Conservation (phyloP, 495 filamentous ascomycete genomes). For the Penicillium samsonianum region DNA sequence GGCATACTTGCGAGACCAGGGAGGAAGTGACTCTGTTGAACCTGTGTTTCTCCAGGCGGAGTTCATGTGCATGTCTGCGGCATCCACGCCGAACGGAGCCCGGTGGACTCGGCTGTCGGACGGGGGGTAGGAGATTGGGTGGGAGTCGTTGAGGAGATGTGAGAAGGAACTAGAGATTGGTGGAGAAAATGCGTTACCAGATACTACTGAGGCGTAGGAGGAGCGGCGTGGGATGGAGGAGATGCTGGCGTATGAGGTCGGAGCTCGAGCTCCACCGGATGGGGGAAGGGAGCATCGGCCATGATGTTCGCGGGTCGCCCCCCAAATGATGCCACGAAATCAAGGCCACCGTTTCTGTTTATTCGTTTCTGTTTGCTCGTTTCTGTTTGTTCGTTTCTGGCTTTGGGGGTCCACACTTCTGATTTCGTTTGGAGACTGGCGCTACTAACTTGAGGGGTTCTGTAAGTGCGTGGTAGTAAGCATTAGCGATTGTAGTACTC, state of each 20-base stretch:
- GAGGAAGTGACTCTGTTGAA: constrained; percentile 46
- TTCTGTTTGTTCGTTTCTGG: neutral
- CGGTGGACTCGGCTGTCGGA: constrained; percentile 40
- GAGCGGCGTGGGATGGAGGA: constrained; percentile 51
- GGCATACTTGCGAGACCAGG: constrained; percentile 65
- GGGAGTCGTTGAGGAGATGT: constrained; percentile 57
- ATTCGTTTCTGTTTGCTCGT: neutral
- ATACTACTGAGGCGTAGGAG: constrained; percentile 83
- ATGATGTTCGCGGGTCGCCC: constrained; percentile 36
- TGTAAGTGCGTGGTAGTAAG: constrained; percentile 5
- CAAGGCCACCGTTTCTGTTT: constrained; percentile 2
- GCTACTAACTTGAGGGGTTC: neutral
- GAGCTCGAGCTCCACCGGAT: constrained; percentile 50
- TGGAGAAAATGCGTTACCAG: constrained; percentile 60
- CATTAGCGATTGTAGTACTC: too few species aligned
- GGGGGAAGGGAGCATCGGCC: constrained; percentile 49
- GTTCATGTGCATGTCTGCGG: constrained; percentile 52
- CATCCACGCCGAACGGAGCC: constrained; percentile 39
- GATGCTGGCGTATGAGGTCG: constrained; percentile 36
- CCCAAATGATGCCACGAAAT: constrained; percentile 13
- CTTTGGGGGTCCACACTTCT: neutral
- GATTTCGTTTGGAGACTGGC: neutral
- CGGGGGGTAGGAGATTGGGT: constrained; percentile 41
- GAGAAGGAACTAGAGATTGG: constrained; percentile 57
- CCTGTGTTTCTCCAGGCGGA: constrained; percentile 42